Evolutionary conservation across 805 yeast genomes (phyloP).

Genomic region (Candida stauntonica): DNA sequence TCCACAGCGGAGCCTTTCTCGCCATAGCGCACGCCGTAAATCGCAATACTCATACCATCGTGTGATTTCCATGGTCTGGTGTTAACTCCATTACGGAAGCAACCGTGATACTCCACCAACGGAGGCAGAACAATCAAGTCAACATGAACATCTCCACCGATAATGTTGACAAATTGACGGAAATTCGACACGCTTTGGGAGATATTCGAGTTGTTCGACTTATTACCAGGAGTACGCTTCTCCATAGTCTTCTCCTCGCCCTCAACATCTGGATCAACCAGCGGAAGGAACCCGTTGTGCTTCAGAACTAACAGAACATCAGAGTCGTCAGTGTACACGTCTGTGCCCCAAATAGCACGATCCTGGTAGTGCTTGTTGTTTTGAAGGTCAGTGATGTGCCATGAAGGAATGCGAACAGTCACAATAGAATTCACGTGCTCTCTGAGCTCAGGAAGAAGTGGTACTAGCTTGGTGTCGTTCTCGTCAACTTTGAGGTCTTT

Average conservation of each 20-base stretch:
- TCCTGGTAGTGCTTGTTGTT: conserved; percentile 23
- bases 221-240: conserved; percentile 39
- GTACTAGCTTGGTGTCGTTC: conserved; percentile 16
- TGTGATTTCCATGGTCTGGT: conserved; percentile 77
- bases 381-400: conserved; percentile 22
- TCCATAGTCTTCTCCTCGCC: conserved; percentile 15
- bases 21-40: conserved; percentile 40
- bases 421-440: conserved; percentile 39
- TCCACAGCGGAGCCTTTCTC: conserved; percentile 27
- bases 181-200: conserved; percentile 26
- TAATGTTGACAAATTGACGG: conserved; percentile 25
- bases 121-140: conserved; percentile 57
- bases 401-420: conserved; percentile 28
- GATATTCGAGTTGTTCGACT: conserved; percentile 29
- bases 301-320: conserved; percentile 70
- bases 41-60: conserved; percentile 72
- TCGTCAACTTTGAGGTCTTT: conserved; percentile 1
- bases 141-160: conserved; percentile 32
- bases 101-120: conserved; percentile 59
- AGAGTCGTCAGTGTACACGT: conserved; percentile 90
- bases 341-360: conserved; percentile 79
- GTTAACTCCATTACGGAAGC: conserved; percentile 61
- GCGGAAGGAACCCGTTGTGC: conserved; percentile 67
- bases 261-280: conserved; percentile 24
- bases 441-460: conserved; percentile 30